Evolutionary conservation across 306 rosid species (phyloP).

Genomic region (Prunus kanzakura): DNA sequence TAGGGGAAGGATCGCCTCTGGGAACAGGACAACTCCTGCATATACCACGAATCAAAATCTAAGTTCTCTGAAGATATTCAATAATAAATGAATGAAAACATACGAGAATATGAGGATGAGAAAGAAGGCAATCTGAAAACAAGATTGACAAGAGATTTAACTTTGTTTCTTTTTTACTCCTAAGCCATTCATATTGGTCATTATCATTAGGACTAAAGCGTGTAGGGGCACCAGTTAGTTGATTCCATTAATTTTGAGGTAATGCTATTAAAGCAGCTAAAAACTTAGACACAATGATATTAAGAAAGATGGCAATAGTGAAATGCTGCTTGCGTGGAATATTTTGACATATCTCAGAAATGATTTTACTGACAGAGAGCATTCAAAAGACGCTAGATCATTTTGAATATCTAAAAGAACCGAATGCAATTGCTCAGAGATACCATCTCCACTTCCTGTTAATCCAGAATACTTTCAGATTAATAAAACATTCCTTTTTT

Average conservation of each 20-base stretch:
- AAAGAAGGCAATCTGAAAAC: neutral
- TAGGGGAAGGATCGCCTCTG: conserved; percentile 83
- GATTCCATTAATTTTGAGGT: neutral
- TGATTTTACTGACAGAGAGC: neutral
- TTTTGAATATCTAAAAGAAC: neutral
- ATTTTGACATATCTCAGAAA: neutral
- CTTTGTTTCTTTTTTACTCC: neutral
- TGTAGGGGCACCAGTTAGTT: neutral
- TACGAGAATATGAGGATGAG: neutral
- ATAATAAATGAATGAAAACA: neutral
- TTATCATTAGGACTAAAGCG: neutral
- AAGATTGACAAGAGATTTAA: neutral
- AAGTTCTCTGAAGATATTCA: conserved; percentile 6
- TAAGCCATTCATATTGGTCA: neutral
- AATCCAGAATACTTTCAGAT: neutral
- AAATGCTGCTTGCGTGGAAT: neutral
- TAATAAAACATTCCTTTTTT: neutral
- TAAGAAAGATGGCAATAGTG: neutral
- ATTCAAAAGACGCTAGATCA: neutral
- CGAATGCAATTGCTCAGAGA: neutral
- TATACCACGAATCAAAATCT: conserved; percentile 16
- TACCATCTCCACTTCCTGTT: neutral
- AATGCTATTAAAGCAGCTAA: neutral
- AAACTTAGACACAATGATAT: neutral
- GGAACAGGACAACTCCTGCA: conserved; percentile 93